Conservation (phyloP, 1,139 yeast species). For the Taphrina deformans region DNA sequence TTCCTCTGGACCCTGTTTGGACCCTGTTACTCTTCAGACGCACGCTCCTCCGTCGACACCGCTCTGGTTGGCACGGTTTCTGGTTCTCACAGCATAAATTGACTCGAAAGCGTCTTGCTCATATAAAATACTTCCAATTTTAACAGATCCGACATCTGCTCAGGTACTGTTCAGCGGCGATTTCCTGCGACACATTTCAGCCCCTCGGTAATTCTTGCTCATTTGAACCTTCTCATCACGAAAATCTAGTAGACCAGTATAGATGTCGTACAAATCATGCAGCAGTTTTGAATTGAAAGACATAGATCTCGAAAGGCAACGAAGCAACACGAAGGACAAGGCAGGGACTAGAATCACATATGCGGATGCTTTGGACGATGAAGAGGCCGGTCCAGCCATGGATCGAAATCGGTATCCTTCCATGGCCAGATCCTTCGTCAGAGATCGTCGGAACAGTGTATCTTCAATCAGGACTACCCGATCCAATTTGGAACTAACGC, state of each 20-base stretch:
- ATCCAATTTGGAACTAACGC: neutral
- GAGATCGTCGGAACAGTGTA: slow-evolving; percentile 16
- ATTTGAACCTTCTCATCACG: neutral
- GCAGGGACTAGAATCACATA: slow-evolving; percentile 19
- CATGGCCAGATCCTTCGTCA: neutral
- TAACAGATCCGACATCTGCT: too few species aligned
- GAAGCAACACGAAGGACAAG: neutral
- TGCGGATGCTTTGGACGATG: slow-evolving; percentile 24
- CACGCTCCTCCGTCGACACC: neutral
- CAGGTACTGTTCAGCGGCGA: too few species aligned
- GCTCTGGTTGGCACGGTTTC: neutral
- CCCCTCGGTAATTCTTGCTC: slow-evolving; percentile 9
- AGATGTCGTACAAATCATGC: slow-evolving; percentile 4
- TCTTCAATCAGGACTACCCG: slow-evolving; percentile 13
- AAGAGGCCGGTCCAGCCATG: slow-evolving; percentile 9
- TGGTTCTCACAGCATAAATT: too few species aligned
- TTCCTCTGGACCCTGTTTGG: neutral
- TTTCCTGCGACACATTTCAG: neutral
- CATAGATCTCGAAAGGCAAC: slow-evolving; percentile 5
- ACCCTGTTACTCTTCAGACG: too few species aligned
- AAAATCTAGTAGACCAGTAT: neutral
- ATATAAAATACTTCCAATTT: too few species aligned
- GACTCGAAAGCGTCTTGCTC: too few species aligned
- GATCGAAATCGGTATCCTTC: slow-evolving; percentile 18
- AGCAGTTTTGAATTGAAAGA: slow-evolving; percentile 13